Percentiles rank a stretch among this genome's conserved stretches.
Evolutionary conservation across 2,329 filamentous ascomycete genomes (phyloP).

Genomic region (Fusarium nelsonii): DNA sequence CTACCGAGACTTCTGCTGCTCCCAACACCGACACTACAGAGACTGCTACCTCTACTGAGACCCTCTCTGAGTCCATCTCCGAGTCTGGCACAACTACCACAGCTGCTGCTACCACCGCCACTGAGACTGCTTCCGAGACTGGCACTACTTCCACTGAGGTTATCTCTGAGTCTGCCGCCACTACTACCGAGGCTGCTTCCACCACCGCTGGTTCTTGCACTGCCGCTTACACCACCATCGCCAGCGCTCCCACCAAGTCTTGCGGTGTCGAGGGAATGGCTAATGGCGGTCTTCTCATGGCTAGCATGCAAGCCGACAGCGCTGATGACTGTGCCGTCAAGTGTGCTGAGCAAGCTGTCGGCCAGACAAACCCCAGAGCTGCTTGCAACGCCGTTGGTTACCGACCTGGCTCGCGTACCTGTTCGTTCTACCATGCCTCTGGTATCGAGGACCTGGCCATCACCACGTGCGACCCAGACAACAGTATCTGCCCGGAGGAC

Average conservation of each 20-base stretch:
- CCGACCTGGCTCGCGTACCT: neutral
- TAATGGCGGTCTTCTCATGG: neutral
- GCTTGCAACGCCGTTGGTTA: neutral
- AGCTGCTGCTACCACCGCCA: neutral
- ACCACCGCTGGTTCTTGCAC: neutral
- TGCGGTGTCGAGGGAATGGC: neutral
- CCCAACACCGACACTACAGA: neutral
- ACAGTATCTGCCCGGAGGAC: neutral
- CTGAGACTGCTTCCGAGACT: neutral
- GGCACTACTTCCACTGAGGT: neutral
- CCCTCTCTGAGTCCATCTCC: neutral
- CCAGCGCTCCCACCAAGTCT: neutral
- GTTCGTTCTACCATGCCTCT: neutral
- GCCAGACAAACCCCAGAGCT: neutral
- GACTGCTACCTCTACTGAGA: neutral
- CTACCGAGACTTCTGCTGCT: neutral
- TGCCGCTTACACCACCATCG: constrained; percentile 4
- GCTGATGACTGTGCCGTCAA: neutral
- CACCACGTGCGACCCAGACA: neutral
- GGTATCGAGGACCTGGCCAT: neutral
- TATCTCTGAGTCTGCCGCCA: neutral
- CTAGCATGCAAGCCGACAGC: neutral
- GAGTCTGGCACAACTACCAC: constrained; percentile 1
- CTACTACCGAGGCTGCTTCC: constrained; percentile 6
- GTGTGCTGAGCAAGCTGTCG: neutral